Evolutionary conservation across 2,329 filamentous ascomycete species (phyloP).

Genomic region (Talaromyces funiculosus): DNA sequence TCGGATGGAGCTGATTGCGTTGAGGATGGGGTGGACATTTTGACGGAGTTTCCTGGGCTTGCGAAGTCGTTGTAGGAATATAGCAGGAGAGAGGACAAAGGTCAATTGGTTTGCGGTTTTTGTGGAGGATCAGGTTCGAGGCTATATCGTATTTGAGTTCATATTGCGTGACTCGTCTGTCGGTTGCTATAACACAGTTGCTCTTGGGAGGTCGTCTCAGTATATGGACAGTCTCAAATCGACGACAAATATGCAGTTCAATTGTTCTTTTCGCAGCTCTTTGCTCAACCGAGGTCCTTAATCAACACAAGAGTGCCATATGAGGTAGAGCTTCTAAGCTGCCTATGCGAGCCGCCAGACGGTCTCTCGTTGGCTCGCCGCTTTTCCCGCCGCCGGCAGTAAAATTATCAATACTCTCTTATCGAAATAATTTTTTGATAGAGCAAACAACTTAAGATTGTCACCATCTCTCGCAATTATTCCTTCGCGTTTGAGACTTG

Average conservation of each 20-base stretch:
- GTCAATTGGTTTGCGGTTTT: not conserved
- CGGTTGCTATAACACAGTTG: not conserved
- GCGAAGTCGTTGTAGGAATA: not conserved
- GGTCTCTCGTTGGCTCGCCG: not conserved
- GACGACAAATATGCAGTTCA: not conserved
- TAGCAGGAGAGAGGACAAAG: no score
- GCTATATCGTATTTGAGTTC: not conserved
- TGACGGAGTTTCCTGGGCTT: no score
- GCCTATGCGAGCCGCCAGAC: not conserved
- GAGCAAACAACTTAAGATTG: not conserved
- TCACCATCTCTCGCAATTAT: no score
- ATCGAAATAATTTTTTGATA: not conserved
- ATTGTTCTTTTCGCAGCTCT: not conserved
- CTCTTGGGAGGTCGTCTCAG: not conserved
- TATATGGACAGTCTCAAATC: not conserved
- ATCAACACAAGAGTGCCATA: not conserved
- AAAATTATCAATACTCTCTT: constrained; percentile 1
- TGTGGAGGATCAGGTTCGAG: not conserved
- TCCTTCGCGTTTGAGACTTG: not conserved
- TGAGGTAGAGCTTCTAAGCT: not conserved
- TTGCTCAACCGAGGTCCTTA: not conserved
- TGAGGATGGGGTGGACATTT: constrained; percentile 18
- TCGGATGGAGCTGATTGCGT: constrained; percentile 14
- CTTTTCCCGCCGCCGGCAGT: constrained; percentile 13
- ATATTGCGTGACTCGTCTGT: constrained; percentile 9